Evolutionary conservation across 2,329 filamentous ascomycete genomes (phyloP).

Genomic region (Fusarium neocosmosporiellum): DNA sequence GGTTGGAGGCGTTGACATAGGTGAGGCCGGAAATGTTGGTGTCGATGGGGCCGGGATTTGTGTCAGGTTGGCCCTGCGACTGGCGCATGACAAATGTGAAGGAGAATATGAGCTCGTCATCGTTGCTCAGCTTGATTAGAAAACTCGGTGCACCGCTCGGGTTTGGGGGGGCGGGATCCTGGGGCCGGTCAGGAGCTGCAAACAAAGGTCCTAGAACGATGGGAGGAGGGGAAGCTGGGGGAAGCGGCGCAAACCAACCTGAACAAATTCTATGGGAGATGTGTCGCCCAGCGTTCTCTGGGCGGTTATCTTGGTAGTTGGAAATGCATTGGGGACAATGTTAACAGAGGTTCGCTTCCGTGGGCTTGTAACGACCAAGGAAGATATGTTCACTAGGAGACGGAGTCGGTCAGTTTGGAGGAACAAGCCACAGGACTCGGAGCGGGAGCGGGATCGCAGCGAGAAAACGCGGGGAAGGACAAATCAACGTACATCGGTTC

Average conservation of each 20-base stretch:
- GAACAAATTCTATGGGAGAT: constrained; percentile 86
- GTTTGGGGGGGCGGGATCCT: constrained; percentile 77
- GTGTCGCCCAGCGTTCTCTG: constrained; percentile 80
- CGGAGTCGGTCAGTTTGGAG: constrained; percentile 33
- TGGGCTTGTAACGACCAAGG: constrained; percentile 82
- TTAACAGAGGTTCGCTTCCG: constrained; percentile 81
- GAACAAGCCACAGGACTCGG: constrained; percentile 26
- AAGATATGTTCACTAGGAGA: constrained; percentile 83
- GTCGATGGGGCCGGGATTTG: constrained; percentile 65
- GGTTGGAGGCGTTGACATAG: constrained; percentile 88
- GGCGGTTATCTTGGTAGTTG: constrained; percentile 80
- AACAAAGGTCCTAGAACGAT: constrained; percentile 30
- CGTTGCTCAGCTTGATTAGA: constrained; percentile 86
- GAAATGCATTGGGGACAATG: constrained; percentile 87
- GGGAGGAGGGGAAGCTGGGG: constrained; percentile 14
- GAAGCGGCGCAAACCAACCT: constrained; percentile 67
- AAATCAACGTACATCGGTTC: constrained; percentile 77
- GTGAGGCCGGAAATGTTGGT: constrained; percentile 89
- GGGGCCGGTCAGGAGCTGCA: constrained; percentile 29
- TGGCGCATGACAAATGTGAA: constrained; percentile 88
- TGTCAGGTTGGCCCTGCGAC: constrained; percentile 58
- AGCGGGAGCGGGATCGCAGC: constrained; percentile 14
- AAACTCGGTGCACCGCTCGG: constrained; percentile 72
- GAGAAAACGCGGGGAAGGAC: constrained; percentile 20
- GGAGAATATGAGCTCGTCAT: constrained; percentile 92